Evolutionary conservation across 371 early-diverging fungal genomes (phyloP), one percentile per base, ranked within the genome.

Genomic region (Apophysomyces elegans): DNA sequence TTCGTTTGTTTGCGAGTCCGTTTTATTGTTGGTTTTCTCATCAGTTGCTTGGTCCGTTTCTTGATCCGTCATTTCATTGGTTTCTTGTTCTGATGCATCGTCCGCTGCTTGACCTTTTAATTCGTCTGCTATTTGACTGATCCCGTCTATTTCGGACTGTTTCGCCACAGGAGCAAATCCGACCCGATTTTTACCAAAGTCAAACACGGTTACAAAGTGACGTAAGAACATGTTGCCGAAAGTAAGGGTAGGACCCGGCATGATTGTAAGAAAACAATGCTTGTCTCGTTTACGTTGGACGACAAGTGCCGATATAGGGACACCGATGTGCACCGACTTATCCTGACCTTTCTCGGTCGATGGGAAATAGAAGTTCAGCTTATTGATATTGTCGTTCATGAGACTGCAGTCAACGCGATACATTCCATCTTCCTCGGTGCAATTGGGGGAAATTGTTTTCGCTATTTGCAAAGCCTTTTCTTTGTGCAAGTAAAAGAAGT

Each of bases 151-250:
- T 26, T 26, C 2, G 32, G 32, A 26, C 32, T 26, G 32, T 26
- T 50, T 50, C 5, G 39, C n/a, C 13, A 38, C 70, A n/a, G 71
- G 71, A 7, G 79, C 72, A 69, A 82, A 82, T 32, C 82, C 82
- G 63, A 82, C 73, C 4, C 72, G 76, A 39, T 74, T 56, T 5
- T 65, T 36, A 26, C 79, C 79, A 71, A 79, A 82, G 54, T 82
- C 79, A 47, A 66, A 82, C 0, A 79, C 79, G 7, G 79, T 74
- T 54, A 76, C 70, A 59, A 73, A 77, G 38, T 76, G 64, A 37
- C 78, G 71, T 9, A 82, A 57, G 13, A 77, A 56, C 67, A 82
- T 73, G 56, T 79, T 79, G 11, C 82, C 82, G n/a, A 82, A 35
- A 11, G 73, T 75, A 26, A 64, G 72, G 9, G 68, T 73, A 36